These are phyloP conservation scores for Monosporozyma aquatica DNA, from an alignment of 805 yeast species.

Conservation along the genomic window DNA sequence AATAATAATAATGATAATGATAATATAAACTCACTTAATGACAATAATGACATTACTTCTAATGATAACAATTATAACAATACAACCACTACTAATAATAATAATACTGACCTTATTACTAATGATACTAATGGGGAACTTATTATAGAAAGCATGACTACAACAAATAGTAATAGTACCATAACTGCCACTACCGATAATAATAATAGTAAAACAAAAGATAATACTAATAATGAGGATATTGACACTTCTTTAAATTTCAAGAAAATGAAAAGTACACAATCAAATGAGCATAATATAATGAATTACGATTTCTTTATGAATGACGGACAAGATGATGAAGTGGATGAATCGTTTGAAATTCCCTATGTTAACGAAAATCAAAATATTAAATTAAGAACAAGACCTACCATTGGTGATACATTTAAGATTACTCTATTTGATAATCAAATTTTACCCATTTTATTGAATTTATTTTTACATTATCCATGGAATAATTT, in stretches of 20 bases:
- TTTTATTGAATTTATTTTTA: slow-evolving; percentile 64
- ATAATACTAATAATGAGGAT: slow-evolving; percentile 6
- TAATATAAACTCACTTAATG: neutral
- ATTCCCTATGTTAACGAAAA: slow-evolving; percentile 30
- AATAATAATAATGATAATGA: neutral
- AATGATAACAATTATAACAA: slow-evolving; percentile 1
- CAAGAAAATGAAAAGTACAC: neutral
- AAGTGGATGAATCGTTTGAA: slow-evolving; percentile 29
- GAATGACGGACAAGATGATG: slow-evolving; percentile 38
- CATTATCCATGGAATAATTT: slow-evolving; percentile 92
- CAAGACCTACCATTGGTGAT: slow-evolving; percentile 74
- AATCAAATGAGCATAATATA: slow-evolving; percentile 27
- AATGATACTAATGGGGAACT: slow-evolving; percentile 4
- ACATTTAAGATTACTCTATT: slow-evolving; percentile 68
- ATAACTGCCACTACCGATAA: no score
- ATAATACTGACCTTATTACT: neutral
- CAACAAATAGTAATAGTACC: no score
- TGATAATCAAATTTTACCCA: slow-evolving; percentile 59
- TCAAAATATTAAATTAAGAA: slow-evolving; percentile 36
- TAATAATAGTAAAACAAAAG: slow-evolving; percentile 15
- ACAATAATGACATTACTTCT: slow-evolving; percentile 2
- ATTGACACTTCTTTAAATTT: neutral
- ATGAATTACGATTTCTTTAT: slow-evolving; percentile 5
- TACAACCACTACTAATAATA: neutral
- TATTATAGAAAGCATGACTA: slow-evolving; percentile 11